Percentiles rank a stretch among this genome's conserved stretches.
phyloP scores from a whole-genome alignment of 2,329 filamentous ascomycete genomes.

The Didymella pinodella region DNA sequence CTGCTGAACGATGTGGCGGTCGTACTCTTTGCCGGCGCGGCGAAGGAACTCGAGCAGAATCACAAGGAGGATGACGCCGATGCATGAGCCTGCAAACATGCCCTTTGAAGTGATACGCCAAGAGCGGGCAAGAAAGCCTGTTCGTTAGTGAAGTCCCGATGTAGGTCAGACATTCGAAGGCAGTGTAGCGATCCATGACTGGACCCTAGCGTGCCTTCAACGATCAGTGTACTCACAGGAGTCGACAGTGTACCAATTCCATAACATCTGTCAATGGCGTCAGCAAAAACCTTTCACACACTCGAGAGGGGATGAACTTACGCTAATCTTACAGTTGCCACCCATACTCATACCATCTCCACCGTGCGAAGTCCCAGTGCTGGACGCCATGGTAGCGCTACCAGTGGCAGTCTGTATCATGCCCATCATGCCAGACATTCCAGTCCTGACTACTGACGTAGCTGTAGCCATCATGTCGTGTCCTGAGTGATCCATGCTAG shows the following conservation, averaged over 20 bases:
- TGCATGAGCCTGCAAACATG: slow-evolving; percentile 83
- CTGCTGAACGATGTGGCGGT: slow-evolving; percentile 69
- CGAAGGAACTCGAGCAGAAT: slow-evolving; percentile 76
- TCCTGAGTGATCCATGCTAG: slow-evolving; percentile 24
- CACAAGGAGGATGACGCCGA: slow-evolving; percentile 78
- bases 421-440: slow-evolving; percentile 19
- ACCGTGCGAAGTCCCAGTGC: slow-evolving; percentile 29
- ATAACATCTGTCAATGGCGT: slow-evolving; percentile 65
- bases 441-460: slow-evolving; percentile 26
- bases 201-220: neutral
- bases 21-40: slow-evolving; percentile 75
- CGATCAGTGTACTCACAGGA: slow-evolving; percentile 54
- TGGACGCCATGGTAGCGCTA: slow-evolving; percentile 32
- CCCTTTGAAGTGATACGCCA: slow-evolving; percentile 75
- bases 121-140: slow-evolving; percentile 68
- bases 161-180: neutral
- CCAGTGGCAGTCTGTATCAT: slow-evolving; percentile 31
- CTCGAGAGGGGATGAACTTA: slow-evolving; percentile 16
- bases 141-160: neutral
- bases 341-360: slow-evolving; percentile 34
- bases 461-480: slow-evolving; percentile 13
- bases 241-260: slow-evolving; percentile 80
- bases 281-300: neutral
- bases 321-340: slow-evolving; percentile 45
- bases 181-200: neutral